Percentiles rank a stretch among this genome's conserved stretches.
Evolutionary conservation across 2,329 filamentous ascomycete species (phyloP).

Genomic region (Pseudogymnoascus pannorum): DNA sequence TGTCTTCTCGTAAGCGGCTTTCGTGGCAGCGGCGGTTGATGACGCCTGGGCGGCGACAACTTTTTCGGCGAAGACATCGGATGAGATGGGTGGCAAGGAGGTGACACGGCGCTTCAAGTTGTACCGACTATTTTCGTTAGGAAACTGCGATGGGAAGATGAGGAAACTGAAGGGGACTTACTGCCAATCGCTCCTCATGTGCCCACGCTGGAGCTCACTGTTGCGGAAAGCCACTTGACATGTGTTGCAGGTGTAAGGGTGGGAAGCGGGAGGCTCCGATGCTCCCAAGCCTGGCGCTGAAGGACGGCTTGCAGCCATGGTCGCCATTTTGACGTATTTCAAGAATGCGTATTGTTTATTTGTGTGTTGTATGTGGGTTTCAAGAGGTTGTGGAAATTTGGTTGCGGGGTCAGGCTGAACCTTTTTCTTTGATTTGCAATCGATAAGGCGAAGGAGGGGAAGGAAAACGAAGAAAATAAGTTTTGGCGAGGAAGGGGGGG

Average conservation of each 20-base stretch:
- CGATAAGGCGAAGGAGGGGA: slow-evolving; percentile 7
- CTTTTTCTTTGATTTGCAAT: slow-evolving; percentile 5
- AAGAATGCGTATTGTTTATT: neutral
- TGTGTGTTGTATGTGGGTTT: neutral
- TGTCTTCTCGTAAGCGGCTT: slow-evolving; percentile 77
- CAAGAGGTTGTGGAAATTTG: neutral
- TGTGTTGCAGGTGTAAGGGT: slow-evolving; percentile 97
- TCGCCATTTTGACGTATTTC: slow-evolving; percentile 39
- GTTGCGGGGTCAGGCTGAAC: slow-evolving; percentile 7
- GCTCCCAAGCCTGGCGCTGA: slow-evolving; percentile 18
- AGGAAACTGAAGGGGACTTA: slow-evolving; percentile 43
- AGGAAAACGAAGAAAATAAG: slow-evolving; percentile 8
- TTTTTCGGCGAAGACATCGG: slow-evolving; percentile 92
- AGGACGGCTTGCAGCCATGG: slow-evolving; percentile 35
- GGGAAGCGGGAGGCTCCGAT: slow-evolving; percentile 42
- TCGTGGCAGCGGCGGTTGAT: slow-evolving; percentile 75
- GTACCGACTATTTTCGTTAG: slow-evolving; percentile 59
- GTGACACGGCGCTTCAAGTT: slow-evolving; percentile 94
- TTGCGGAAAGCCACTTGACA: slow-evolving; percentile 95
- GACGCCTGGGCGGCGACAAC: slow-evolving; percentile 84
- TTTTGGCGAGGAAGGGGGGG: neutral
- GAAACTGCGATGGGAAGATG: slow-evolving; percentile 17
- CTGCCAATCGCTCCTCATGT: slow-evolving; percentile 99
- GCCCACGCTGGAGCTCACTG: slow-evolving; percentile 83
- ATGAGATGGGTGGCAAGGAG: slow-evolving; percentile 80